Evolutionary conservation across 2,329 filamentous ascomycete genomes (phyloP).

Genomic region (Sporothrix sp.): DNA sequence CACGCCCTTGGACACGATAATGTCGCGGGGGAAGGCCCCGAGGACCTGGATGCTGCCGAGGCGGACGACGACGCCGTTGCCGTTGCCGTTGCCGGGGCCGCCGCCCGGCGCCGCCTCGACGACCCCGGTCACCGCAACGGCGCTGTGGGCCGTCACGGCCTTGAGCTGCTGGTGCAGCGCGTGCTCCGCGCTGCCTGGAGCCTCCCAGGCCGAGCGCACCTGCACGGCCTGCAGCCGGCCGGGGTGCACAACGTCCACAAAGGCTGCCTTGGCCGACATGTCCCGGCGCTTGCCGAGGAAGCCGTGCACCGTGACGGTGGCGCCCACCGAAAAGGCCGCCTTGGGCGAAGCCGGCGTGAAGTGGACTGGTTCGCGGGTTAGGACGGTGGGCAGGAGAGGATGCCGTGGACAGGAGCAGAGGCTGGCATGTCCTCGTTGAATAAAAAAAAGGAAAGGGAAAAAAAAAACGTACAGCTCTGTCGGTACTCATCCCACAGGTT

Average conservation of each 20-base stretch:
- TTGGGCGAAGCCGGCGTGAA: slow-evolving; percentile 23
- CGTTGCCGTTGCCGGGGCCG: background rate
- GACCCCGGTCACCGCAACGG: slow-evolving; percentile 39
- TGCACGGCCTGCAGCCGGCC: slow-evolving; percentile 28
- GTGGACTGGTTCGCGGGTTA: slow-evolving; percentile 19
- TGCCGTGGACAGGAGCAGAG: no score
- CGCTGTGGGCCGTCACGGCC: slow-evolving; percentile 39
- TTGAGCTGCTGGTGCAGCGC: slow-evolving; percentile 33
- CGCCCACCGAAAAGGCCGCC: slow-evolving; percentile 22
- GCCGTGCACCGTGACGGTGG: slow-evolving; percentile 51
- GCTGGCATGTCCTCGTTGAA: no score
- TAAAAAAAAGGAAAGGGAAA: background rate
- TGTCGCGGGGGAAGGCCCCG: slow-evolving; percentile 63
- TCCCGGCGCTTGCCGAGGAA: slow-evolving; percentile 62
- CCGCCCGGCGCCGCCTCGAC: slow-evolving; percentile 15
- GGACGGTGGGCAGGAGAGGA: no score
- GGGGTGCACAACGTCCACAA: slow-evolving; percentile 47
- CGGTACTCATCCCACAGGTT: slow-evolving; percentile 33
- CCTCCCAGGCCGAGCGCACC: slow-evolving; percentile 31
- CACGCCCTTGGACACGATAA: slow-evolving; percentile 66
- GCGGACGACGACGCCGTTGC: slow-evolving; percentile 22
- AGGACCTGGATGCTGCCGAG: slow-evolving; percentile 55
- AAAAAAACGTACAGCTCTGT: slow-evolving; percentile 29
- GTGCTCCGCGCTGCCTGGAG: slow-evolving; percentile 27
- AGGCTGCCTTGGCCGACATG: slow-evolving; percentile 59